phyloP scores from a whole-genome alignment of 768 basidiomycete species.

The Dentipellis fragilis region DNA sequence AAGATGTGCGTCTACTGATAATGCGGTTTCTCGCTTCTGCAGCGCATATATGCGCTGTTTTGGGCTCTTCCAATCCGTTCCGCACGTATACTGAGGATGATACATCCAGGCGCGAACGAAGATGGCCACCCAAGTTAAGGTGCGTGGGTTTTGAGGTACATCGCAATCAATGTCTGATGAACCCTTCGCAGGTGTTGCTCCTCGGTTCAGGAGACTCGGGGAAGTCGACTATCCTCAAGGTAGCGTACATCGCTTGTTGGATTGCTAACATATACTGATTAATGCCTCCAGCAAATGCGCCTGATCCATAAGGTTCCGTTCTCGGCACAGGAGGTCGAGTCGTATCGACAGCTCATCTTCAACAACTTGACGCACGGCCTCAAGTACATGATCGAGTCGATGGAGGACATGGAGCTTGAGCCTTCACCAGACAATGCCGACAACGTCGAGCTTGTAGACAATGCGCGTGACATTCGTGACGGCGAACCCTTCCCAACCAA shows the following conservation, averaged over 20 bases:
- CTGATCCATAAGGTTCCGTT: slow-evolving; percentile 87
- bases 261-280: not conserved
- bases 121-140: slow-evolving; percentile 70
- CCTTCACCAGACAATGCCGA: slow-evolving; percentile 50
- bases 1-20: slow-evolving; percentile 41
- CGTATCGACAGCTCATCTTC: slow-evolving; percentile 86
- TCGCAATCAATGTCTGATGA: not conserved
- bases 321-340: slow-evolving; percentile 72
- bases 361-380: slow-evolving; percentile 86
- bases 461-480: slow-evolving; percentile 63
- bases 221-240: slow-evolving; percentile 88
- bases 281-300: slow-evolving; percentile 78
- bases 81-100: not conserved
- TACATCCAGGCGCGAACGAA: slow-evolving; percentile 21
- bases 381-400: slow-evolving; percentile 71
- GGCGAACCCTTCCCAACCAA: slow-evolving; percentile 67
- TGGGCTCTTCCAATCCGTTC: not conserved
- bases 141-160: slow-evolving; percentile 18
- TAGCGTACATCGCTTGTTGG: slow-evolving; percentile 15
- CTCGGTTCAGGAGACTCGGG: slow-evolving; percentile 92
- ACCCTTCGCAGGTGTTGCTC: slow-evolving; percentile 57
- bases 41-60: not conserved
- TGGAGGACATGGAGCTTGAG: slow-evolving; percentile 81
- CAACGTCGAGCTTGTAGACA: slow-evolving; percentile 53
- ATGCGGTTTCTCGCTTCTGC: slow-evolving; percentile 4